phyloP scores from a whole-genome alignment of 2,329 filamentous ascomycete genomes.

The Scedosporium boydii region DNA sequence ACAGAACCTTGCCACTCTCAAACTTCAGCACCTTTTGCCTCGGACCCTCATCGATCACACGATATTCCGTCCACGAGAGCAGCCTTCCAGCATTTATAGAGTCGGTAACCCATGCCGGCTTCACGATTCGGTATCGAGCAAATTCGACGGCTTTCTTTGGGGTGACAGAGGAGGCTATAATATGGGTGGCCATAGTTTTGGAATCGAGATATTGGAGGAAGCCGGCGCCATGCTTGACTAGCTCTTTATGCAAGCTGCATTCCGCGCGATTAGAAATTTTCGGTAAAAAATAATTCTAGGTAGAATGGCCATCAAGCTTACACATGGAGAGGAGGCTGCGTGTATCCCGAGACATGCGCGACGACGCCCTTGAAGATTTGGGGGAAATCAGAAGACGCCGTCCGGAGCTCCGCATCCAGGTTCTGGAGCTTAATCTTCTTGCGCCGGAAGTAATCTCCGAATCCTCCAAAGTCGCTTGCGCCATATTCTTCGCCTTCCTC shows the following conservation, averaged over 20 bases:
- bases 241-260: slow-evolving; percentile 61
- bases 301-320: slow-evolving; percentile 17
- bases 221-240: slow-evolving; percentile 87
- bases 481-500: slow-evolving; percentile 90
- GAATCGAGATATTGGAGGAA: slow-evolving; percentile 92
- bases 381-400: slow-evolving; percentile 59
- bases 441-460: slow-evolving; percentile 82
- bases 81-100: slow-evolving; percentile 74
- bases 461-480: slow-evolving; percentile 77
- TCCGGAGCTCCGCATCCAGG: slow-evolving; percentile 71
- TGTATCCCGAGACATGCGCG: slow-evolving; percentile 90
- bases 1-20: slow-evolving; percentile 52
- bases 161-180: slow-evolving; percentile 82
- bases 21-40: slow-evolving; percentile 68
- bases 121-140: slow-evolving; percentile 78
- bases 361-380: slow-evolving; percentile 86
- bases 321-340: slow-evolving; percentile 83
- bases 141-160: slow-evolving; percentile 92
- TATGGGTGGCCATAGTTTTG: slow-evolving; percentile 92
- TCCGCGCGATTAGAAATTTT: not conserved
- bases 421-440: slow-evolving; percentile 99
- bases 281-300: not conserved
- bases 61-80: slow-evolving; percentile 77
- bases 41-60: slow-evolving; percentile 74
- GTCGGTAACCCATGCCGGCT: slow-evolving; percentile 88